phyloP scores from a whole-genome alignment of 768 basidiomycete species.

The Panus rudis region DNA sequence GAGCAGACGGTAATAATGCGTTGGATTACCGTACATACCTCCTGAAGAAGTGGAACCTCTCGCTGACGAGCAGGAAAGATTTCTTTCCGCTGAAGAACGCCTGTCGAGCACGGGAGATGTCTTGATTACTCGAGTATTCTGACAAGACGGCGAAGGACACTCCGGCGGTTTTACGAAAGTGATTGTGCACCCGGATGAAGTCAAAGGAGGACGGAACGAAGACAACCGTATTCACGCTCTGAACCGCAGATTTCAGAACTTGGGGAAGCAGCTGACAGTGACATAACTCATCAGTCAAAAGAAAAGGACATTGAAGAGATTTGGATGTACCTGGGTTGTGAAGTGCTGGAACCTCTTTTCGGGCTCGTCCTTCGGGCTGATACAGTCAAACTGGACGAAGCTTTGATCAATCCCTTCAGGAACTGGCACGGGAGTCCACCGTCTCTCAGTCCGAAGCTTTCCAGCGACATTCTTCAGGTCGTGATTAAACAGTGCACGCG shows the following conservation, averaged over 20 bases:
- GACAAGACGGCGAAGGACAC: constrained; percentile 80
- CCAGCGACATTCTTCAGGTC: constrained; percentile 79
- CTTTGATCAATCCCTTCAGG: constrained; percentile 81
- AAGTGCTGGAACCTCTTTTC: constrained; percentile 87
- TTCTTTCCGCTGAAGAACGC: constrained; percentile 87
- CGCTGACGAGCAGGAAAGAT: constrained; percentile 83
- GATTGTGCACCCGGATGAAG: constrained; percentile 85
- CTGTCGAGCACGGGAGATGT: constrained; percentile 89
- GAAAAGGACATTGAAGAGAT: constrained; percentile 1
- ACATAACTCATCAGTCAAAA: neutral
- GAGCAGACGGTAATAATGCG: neutral
- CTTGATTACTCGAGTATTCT: constrained; percentile 93
- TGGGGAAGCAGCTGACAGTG: constrained; percentile 64
- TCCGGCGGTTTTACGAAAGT: constrained; percentile 67
- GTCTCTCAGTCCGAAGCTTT: constrained; percentile 61
- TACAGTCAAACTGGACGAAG: constrained; percentile 69
- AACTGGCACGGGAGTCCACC: constrained; percentile 70
- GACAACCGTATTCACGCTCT: constrained; percentile 80
- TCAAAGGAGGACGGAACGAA: constrained; percentile 96
- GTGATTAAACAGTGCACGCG: constrained; percentile 69
- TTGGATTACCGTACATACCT: constrained; percentile 36
- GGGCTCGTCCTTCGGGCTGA: constrained; percentile 66
- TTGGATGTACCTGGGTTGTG: constrained; percentile 60
- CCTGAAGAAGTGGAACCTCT: constrained; percentile 98
- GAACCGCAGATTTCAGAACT: constrained; percentile 87